phyloP scores from a whole-genome alignment of 2,329 filamentous ascomycete species.

The Neodidymelliopsis sp. region DNA sequence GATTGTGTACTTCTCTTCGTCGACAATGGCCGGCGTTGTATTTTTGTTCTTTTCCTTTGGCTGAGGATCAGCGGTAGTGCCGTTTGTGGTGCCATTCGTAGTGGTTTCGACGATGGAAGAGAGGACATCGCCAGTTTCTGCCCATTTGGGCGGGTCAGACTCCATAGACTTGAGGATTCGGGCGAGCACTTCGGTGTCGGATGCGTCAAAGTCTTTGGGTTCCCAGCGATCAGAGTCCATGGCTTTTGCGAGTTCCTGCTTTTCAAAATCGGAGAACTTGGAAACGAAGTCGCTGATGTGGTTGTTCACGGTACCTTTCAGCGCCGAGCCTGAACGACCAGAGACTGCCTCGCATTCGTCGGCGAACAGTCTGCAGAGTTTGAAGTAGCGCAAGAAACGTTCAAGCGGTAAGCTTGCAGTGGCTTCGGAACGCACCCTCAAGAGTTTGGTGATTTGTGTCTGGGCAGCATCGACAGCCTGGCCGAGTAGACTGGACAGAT shows the following conservation, averaged over 20 bases:
- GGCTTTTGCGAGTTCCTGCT: constrained; percentile 74
- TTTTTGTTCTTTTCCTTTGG: constrained; percentile 55
- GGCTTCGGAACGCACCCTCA: constrained; percentile 79
- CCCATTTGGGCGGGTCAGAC: constrained; percentile 73
- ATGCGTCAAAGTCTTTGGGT: constrained; percentile 75
- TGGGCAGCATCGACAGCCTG: constrained; percentile 84
- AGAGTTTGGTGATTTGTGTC: constrained; percentile 73
- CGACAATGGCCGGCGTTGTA: constrained; percentile 71
- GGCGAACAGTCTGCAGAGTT: constrained; percentile 80
- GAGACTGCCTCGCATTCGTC: constrained; percentile 88
- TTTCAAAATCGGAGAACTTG: constrained; percentile 73
- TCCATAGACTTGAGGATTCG: constrained; percentile 75
- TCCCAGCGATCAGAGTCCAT: constrained; percentile 86
- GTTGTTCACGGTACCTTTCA: constrained; percentile 81
- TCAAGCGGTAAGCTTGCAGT: constrained; percentile 71
- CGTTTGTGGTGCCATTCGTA: constrained; percentile 32
- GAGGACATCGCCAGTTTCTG: constrained; percentile 58
- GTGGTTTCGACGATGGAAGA: constrained; percentile 28
- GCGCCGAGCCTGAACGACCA: constrained; percentile 74
- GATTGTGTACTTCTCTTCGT: constrained; percentile 84
- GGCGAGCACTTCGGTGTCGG: constrained; percentile 66
- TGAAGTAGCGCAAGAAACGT: constrained; percentile 82
- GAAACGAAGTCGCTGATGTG: constrained; percentile 85
- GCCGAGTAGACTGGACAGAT: constrained; percentile 78
- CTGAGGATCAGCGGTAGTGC: constrained; percentile 36